Conservation (phyloP, 768 basidiomycete genomes). For the Leccinum arenicola region DNA sequence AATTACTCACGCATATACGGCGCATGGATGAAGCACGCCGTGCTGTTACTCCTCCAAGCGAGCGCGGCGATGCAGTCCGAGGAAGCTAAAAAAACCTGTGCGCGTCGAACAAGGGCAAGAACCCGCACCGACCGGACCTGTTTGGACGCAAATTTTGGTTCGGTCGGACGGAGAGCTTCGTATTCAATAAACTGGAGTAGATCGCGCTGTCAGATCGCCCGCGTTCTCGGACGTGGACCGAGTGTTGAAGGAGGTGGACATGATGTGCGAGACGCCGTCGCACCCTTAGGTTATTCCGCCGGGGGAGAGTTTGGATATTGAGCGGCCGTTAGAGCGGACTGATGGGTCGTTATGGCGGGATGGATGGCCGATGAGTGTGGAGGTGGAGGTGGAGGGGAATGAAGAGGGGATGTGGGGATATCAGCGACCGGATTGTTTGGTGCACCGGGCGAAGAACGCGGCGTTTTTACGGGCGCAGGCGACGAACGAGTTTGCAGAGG, state of each 20-base stretch:
- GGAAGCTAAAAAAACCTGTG: too few relatives aligned
- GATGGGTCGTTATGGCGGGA: conserved; percentile 63
- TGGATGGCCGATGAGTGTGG: conserved; percentile 49
- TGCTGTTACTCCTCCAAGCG: too few relatives aligned
- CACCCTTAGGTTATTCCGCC: conserved; percentile 79
- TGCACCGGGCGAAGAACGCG: conserved; percentile 52
- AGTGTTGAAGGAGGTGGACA: conserved; percentile 93
- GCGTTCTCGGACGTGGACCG: conserved; percentile 92
- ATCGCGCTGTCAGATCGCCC: conserved; percentile 87
- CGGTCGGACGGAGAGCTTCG: too few relatives aligned
- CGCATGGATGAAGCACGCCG: too few relatives aligned
- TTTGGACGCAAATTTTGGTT: too few relatives aligned
- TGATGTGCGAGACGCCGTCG: conserved; percentile 93
- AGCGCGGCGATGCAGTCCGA: too few relatives aligned
- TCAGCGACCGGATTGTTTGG: conserved; percentile 51
- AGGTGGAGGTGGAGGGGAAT: not conserved
- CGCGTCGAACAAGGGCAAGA: too few relatives aligned
- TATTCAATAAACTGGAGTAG: conserved; percentile 84
- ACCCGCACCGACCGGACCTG: too few relatives aligned
- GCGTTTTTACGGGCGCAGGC: conserved; percentile 57
- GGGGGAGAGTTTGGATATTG: conserved; percentile 37
- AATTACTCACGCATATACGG: too few relatives aligned
- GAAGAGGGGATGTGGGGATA: not conserved
- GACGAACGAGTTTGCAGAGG: conserved; percentile 61
- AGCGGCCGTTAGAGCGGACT: conserved; percentile 61